Base-by-base conservation (phyloP, 805 yeast species). In the Lipomyces lipofer region DNA sequence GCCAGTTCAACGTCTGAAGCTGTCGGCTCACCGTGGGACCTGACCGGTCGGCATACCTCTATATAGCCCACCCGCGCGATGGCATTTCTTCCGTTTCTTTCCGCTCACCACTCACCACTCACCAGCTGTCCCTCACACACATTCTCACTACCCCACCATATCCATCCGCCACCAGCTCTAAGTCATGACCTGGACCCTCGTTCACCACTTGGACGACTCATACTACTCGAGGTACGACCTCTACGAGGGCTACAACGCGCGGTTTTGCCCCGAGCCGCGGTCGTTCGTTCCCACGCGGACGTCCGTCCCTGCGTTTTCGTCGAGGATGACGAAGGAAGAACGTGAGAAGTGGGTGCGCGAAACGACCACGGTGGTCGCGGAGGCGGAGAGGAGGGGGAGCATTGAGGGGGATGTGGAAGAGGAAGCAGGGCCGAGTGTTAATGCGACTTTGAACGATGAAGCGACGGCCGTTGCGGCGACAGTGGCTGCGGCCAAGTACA, bases 161-260 rank as follows among this genome's bases (percentile, higher is more conserved):
- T n/a, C n/a, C n/a, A n/a, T n/a, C n/a, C n/a, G n/a, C n/a, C n/a
- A n/a, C n/a, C n/a, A n/a, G n/a, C n/a, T n/a, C n/a, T n/a, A n/a
- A n/a, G n/a, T n/a, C 10, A 54, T 54, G 58, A 49, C 51, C 33
- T 46, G 39, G 45, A 51, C 51, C 24, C 58, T 35, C 33, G 42
- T 43, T 27, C 47, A 46, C 46, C 46, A 38, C 48, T 28, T 38
- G 32, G 59, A 54, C 51, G 59, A 54, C 49, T 46, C 49, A 28
- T 29, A 22, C 39, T 48, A 48, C 46, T 43, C 52, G 28, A 52
- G 56, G 38, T 28, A 42, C 43, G 48, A 43, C 49, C 51, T 39
- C 38, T 49, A 47, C 49, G 56, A 51, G 24, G 47, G 52, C 47
- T 49, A 49, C 49, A 49, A 49, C 46, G 44, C 47, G 28, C 52